Evolutionary conservation across 345 rosid species (phyloP).

Genomic region (Crucihimalaya himalaica): DNA sequence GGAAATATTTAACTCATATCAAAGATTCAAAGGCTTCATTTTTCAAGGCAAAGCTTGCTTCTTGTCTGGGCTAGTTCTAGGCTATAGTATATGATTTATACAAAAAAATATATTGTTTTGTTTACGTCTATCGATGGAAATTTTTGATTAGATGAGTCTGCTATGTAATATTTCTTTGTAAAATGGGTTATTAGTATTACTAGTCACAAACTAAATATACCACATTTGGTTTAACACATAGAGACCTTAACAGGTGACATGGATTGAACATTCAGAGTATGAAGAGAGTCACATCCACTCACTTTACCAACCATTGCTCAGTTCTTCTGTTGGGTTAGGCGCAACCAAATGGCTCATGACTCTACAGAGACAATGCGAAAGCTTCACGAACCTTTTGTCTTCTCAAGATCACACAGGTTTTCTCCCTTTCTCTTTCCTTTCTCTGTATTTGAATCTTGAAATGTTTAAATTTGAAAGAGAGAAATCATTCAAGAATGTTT

Average conservation of each 20-base stretch:
- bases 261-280: constrained; percentile 68
- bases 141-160: constrained; percentile 6
- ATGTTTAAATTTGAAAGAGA: not conserved
- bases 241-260: constrained; percentile 54
- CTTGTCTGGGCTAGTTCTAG: constrained; percentile 32
- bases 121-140: constrained; percentile 10
- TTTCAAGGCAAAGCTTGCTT: constrained; percentile 40
- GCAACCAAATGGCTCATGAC: constrained; percentile 65
- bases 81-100: constrained; percentile 1
- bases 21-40: constrained; percentile 31
- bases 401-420: constrained; percentile 51
- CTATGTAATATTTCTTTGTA: not conserved
- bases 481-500: not conserved
- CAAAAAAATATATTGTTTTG: constrained; percentile 11
- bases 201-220: not conserved
- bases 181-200: not conserved
- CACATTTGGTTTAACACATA: constrained; percentile 17
- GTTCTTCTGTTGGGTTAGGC: constrained; percentile 57
- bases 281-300: constrained; percentile 52
- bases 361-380: constrained; percentile 57
- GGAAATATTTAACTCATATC: constrained; percentile 2
- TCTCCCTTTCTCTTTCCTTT: not conserved
- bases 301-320: constrained; percentile 46
- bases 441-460: constrained; percentile 13
- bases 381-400: constrained; percentile 43